Evolutionary conservation across 2,329 filamentous ascomycete genomes (phyloP).

Genomic region (Colletotrichum incanum): DNA sequence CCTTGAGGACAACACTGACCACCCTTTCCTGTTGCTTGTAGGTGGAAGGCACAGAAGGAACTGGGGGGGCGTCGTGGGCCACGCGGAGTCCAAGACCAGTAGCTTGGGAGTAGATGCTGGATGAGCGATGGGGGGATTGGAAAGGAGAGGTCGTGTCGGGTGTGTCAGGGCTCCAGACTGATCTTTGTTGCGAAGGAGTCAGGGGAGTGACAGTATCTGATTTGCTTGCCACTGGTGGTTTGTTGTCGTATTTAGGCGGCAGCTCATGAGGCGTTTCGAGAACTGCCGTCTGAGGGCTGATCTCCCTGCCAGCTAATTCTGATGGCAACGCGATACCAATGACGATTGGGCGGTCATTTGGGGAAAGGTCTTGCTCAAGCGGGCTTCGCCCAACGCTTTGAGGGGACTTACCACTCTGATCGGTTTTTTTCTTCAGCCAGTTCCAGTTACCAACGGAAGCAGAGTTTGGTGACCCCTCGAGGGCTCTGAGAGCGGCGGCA

Average conservation of each 20-base stretch:
- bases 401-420: conserved; percentile 47
- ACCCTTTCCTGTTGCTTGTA: conserved; percentile 57
- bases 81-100: conserved; percentile 55
- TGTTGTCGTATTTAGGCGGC: conserved; percentile 36
- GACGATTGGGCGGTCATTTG: conserved; percentile 79
- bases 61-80: conserved; percentile 67
- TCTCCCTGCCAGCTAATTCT: conserved; percentile 52
- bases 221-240: conserved; percentile 29
- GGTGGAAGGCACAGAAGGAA: conserved; percentile 69
- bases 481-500: conserved; percentile 70
- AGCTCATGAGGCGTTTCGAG: conserved; percentile 57
- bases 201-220: conserved; percentile 46
- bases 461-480: conserved; percentile 70
- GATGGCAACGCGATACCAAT: conserved; percentile 80
- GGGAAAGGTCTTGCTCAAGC: conserved; percentile 70
- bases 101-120: conserved; percentile 75
- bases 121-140: conserved; percentile 62
- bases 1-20: conserved; percentile 45
- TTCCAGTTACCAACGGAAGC: conserved; percentile 71
- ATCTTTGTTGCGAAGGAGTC: conserved; percentile 58
- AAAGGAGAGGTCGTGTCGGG: conserved; percentile 65
- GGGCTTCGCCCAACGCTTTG: conserved; percentile 47
- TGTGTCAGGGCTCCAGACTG: conserved; percentile 75
- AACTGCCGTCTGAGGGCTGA: conserved; percentile 67
- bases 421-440: conserved; percentile 64